Percentiles rank a stretch among this genome's conserved stretches.
phyloP scores from a whole-genome alignment of 1,284 basidiomycete species.

The Irpex sp. region DNA sequence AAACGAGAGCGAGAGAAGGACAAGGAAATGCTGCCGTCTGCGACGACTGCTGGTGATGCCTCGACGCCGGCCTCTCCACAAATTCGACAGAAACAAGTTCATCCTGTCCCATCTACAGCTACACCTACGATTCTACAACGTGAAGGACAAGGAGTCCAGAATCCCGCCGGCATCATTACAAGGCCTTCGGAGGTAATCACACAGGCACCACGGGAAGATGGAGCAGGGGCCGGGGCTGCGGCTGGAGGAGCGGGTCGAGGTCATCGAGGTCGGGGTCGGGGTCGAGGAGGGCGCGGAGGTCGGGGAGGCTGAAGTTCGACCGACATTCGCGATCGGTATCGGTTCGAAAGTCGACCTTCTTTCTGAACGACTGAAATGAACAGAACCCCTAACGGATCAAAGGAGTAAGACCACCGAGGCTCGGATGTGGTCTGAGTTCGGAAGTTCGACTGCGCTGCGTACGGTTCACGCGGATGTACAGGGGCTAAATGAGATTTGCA shows the following conservation, averaged over 20 bases:
- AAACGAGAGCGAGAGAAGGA: slow-evolving; percentile 26
- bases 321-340: not conserved
- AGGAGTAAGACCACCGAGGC: too few relatives aligned
- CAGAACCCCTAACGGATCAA: too few relatives aligned
- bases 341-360: not conserved
- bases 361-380: not conserved
- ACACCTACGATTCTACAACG: slow-evolving; percentile 24
- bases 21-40: slow-evolving; percentile 9
- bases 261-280: not conserved
- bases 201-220: not conserved
- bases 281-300: not conserved
- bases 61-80: slow-evolving; percentile 2
- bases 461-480: too few relatives aligned
- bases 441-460: too few relatives aligned
- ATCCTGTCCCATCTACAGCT: slow-evolving; percentile 14
- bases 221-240: not conserved
- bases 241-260: not conserved
- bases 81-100: slow-evolving; percentile 3
- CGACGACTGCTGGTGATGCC: not conserved
- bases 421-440: too few relatives aligned
- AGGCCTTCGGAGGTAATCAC: not conserved
- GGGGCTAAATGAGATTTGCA: too few relatives aligned
- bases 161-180: not conserved
- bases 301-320: not conserved
- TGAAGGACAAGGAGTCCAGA: slow-evolving; percentile 10